Conservation (phyloP, 2,329 filamentous ascomycete species). For the Beauveria scarabaeidicola region DNA sequence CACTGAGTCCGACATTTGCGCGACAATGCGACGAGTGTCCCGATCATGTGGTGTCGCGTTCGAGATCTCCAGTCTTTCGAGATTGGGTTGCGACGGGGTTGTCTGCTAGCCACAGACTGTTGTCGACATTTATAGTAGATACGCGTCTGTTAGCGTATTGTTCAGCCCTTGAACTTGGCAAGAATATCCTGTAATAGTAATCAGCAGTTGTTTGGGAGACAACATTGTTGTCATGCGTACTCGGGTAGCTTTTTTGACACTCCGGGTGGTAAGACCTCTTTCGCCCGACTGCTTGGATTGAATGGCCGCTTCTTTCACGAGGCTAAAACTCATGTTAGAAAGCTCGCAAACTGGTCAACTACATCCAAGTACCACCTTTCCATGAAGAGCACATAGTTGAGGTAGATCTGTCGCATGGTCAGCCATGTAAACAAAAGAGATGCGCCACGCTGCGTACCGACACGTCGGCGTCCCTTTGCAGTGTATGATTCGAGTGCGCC, state of each 20-base stretch:
- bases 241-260: constrained; percentile 68
- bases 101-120: background rate
- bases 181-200: constrained; percentile 46
- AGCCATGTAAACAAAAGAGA: constrained; percentile 17
- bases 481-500: constrained; percentile 69
- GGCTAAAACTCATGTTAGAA: constrained; percentile 33
- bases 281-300: constrained; percentile 67
- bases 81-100: background rate
- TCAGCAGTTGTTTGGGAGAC: background rate
- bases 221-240: constrained; percentile 37
- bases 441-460: constrained; percentile 45
- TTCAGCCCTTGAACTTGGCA: constrained; percentile 60
- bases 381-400: constrained; percentile 80
- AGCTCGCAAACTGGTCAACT: background rate
- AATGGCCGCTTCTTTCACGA: constrained; percentile 73
- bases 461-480: constrained; percentile 82
- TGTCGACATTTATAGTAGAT: background rate
- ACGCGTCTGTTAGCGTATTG: background rate
- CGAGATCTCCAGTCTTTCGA: background rate
- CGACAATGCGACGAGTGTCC: background rate
- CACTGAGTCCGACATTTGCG: background rate
- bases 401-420: constrained; percentile 56
- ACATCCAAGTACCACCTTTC: constrained; percentile 37
- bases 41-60: background rate
- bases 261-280: constrained; percentile 63